Conservation (phyloP, 106 monocot species). For the Alisma plantagoaquatica region DNA sequence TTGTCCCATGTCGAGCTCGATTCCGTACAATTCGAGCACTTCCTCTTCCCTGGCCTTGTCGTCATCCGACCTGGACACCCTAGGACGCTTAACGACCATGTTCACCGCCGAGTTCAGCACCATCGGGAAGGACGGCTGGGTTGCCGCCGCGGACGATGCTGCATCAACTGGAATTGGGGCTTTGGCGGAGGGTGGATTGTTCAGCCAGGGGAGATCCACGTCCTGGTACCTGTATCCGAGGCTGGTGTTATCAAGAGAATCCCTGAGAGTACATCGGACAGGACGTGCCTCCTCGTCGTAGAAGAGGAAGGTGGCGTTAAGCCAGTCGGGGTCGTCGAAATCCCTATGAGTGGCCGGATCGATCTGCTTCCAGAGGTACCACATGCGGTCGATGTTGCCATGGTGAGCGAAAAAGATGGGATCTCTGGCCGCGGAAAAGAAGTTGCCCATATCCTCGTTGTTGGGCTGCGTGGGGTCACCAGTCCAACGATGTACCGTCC, state of each 20-base stretch:
- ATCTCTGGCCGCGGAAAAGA: slow-evolving; percentile 22
- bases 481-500: slow-evolving; percentile 9
- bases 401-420: slow-evolving; percentile 24
- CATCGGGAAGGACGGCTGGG: too few relatives aligned
- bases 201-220: too few relatives aligned
- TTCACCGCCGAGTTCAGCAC: neutral
- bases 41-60: too few relatives aligned
- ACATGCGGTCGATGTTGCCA: slow-evolving; percentile 18
- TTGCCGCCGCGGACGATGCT: too few relatives aligned
- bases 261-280: slow-evolving; percentile 10
- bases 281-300: slow-evolving; percentile 21
- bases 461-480: slow-evolving; percentile 4
- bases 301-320: slow-evolving; percentile 23
- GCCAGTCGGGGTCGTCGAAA: slow-evolving; percentile 15
- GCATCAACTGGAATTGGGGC: too few relatives aligned
- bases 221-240: slow-evolving; percentile 9
- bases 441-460: slow-evolving; percentile 18
- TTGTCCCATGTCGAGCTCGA: slow-evolving; percentile 3
- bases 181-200: too few relatives aligned
- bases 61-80: too few relatives aligned
- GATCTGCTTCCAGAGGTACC: slow-evolving; percentile 13
- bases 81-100: too few relatives aligned
- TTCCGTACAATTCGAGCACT: slow-evolving; percentile 20
- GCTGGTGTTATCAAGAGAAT: slow-evolving; percentile 9
- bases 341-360: slow-evolving; percentile 3